Evolutionary conservation across 768 basidiomycete species (phyloP).

Genomic region (Termitomyces sp.): DNA sequence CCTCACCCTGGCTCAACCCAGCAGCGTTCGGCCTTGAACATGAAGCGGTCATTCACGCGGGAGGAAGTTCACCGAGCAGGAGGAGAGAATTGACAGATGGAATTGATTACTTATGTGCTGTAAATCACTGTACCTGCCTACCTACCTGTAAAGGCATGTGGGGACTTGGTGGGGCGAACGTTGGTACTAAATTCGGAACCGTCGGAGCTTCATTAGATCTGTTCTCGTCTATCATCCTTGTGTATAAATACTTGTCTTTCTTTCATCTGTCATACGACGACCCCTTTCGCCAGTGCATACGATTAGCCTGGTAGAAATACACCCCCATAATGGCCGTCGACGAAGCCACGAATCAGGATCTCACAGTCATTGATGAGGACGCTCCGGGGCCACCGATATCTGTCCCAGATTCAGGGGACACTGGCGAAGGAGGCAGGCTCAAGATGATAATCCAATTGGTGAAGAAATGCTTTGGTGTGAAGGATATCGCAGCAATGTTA

Average conservation of each 20-base stretch:
- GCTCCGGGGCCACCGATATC: slow-evolving; percentile 55
- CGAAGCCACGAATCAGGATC: slow-evolving; percentile 5
- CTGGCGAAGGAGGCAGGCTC: slow-evolving; percentile 86
- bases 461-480: slow-evolving; percentile 89
- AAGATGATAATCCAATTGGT: slow-evolving; percentile 92
- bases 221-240: slow-evolving; percentile 7
- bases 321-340: slow-evolving; percentile 11
- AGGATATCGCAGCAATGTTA: slow-evolving; percentile 92
- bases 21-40: background rate
- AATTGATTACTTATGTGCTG: background rate
- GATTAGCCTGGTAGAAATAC: slow-evolving; percentile 1
- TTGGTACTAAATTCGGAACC: background rate
- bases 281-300: background rate
- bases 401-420: slow-evolving; percentile 65
- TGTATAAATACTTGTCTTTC: slow-evolving; percentile 5
- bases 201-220: slow-evolving; percentile 6
- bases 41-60: background rate
- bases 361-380: slow-evolving; percentile 40
- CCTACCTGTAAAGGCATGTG: background rate
- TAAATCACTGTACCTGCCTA: no score
- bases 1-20: no score
- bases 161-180: background rate
- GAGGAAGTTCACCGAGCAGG: background rate
- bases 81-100: background rate
- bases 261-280: background rate